Percentiles rank a stretch among this genome's conserved stretches.
These are phyloP conservation scores for Solanum pinnatisectum DNA, from an alignment of 257 asterid species.

Conservation along the genomic window DNA sequence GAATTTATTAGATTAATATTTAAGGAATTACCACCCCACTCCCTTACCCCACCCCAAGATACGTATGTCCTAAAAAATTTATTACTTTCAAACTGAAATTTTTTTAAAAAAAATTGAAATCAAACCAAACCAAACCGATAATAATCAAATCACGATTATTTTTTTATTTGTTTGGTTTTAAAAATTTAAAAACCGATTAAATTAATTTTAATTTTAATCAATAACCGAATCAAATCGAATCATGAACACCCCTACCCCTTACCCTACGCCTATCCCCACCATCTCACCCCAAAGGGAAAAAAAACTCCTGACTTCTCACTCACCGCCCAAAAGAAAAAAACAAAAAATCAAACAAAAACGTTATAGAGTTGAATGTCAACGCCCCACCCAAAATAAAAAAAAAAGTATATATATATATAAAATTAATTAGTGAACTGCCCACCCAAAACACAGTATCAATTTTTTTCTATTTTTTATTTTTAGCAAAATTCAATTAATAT, in stretches of 20 bases:
- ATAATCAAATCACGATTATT: no score
- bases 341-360: background rate
- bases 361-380: background rate
- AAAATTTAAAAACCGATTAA: no score
- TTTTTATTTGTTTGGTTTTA: no score
- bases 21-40: background rate
- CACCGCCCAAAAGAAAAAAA: background rate
- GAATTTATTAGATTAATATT: background rate
- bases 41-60: no score
- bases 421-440: background rate
- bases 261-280: no score
- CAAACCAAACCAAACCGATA: no score
- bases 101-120: no score
- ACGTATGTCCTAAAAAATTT: no score
- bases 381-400: background rate
- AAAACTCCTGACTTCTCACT: background rate
- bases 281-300: background rate
- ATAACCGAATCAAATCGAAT: no score
- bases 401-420: background rate
- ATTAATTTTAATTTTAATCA: no score
- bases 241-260: accelerated
- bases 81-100: no score
- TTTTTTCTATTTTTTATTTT: no score
- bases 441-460: background rate
- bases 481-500: background rate